Evolutionary conservation across 2,329 filamentous ascomycete species (phyloP).

Genomic region (Cladosporium sp.): DNA sequence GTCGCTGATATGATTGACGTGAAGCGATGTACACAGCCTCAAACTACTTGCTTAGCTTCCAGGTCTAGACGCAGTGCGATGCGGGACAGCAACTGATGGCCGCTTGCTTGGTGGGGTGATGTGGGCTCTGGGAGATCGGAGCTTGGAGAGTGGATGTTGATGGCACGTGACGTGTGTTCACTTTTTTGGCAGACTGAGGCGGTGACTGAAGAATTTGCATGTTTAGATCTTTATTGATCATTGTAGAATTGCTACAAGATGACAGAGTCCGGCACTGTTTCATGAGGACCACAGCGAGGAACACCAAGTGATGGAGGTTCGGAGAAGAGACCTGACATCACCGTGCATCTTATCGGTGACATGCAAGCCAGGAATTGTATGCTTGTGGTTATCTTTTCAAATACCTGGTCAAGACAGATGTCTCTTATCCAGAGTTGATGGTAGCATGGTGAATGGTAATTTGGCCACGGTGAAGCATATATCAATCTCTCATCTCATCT

Average conservation of each 20-base stretch:
- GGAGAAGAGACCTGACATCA: not conserved
- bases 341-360: not conserved
- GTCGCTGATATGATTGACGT: not conserved
- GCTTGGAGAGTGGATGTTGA: not conserved
- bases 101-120: conserved; percentile 3
- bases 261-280: not conserved
- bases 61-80: not conserved
- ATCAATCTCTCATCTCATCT: not conserved
- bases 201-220: not conserved
- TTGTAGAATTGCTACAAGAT: not conserved
- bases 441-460: not conserved
- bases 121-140: not conserved
- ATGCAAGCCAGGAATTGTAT: not conserved
- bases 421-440: not conserved
- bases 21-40: conserved; percentile 7
- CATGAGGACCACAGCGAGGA: not conserved
- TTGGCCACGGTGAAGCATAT: not conserved
- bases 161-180: not conserved
- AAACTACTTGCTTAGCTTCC: not conserved
- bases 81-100: not conserved
- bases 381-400: not conserved
- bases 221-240: not conserved
- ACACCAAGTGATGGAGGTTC: not conserved
- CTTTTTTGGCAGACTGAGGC: not conserved
- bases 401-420: not conserved